Percentiles rank a stretch among this genome's conserved stretches.
phyloP scores from a whole-genome alignment of 1,284 basidiomycete genomes.

The Rugosomyces carneus region DNA sequence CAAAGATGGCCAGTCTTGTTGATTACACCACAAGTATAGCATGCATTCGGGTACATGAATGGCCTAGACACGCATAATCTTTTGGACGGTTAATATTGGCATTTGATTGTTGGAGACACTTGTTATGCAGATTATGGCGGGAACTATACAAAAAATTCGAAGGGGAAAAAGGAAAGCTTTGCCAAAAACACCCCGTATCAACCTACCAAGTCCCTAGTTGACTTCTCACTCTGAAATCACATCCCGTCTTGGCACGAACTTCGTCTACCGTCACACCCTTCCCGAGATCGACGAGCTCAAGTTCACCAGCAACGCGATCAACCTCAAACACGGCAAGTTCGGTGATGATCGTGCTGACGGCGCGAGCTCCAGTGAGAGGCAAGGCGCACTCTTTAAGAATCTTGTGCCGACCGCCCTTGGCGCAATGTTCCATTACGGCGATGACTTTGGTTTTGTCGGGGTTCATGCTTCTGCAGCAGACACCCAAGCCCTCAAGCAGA shows the following conservation, averaged over 20 bases:
- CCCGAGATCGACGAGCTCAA: slow-evolving; percentile 79
- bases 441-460: slow-evolving; percentile 85
- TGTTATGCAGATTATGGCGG: no score
- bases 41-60: no score
- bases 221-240: slow-evolving; percentile 60
- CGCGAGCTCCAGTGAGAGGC: slow-evolving; percentile 82
- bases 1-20: no score
- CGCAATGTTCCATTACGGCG: slow-evolving; percentile 83
- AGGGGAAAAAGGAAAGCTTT: not conserved
- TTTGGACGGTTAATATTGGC: no score
- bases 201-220: slow-evolving; percentile 32
- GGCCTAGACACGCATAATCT: no score
- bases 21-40: no score
- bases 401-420: slow-evolving; percentile 87
- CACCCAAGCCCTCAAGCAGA: slow-evolving; percentile 18
- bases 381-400: slow-evolving; percentile 78
- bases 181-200: no score
- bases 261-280: slow-evolving; percentile 82
- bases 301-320: slow-evolving; percentile 65
- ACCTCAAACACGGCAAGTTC: slow-evolving; percentile 91
- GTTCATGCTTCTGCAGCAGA: slow-evolving; percentile 19
- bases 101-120: no score
- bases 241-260: slow-evolving; percentile 80
- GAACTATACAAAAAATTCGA: not conserved
- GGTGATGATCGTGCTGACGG: slow-evolving; percentile 89